Conservation (phyloP, 495 filamentous ascomycete genomes). For the Daldinia caldariorum region DNA sequence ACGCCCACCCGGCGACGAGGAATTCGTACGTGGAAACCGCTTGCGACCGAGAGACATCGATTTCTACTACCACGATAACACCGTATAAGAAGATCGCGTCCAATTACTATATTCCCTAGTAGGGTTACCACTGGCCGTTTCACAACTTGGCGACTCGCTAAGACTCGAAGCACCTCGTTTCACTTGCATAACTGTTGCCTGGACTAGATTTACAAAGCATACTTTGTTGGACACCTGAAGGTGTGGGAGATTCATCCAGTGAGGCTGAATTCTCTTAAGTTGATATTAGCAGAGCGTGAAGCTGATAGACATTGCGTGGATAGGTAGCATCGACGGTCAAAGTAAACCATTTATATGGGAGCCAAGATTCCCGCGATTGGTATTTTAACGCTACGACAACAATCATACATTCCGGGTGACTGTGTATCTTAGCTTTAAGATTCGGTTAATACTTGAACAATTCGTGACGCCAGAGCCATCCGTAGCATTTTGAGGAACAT, state of each 20-base stretch:
- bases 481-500: neutral
- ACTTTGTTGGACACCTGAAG: slow-evolving; percentile 32
- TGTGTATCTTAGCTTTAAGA: neutral
- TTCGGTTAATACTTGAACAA: neutral
- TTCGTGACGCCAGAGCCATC: neutral
- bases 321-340: slow-evolving; percentile 20
- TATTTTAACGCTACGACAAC: neutral
- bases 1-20: slow-evolving; percentile 82
- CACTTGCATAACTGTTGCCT: slow-evolving; percentile 36
- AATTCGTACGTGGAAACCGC: slow-evolving; percentile 82
- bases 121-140: slow-evolving; percentile 4
- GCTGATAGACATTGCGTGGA: slow-evolving; percentile 26
- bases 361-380: slow-evolving; percentile 1
- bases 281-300: slow-evolving; percentile 9
- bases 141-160: slow-evolving; percentile 21
- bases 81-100: slow-evolving; percentile 64
- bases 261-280: slow-evolving; percentile 28
- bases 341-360: slow-evolving; percentile 16
- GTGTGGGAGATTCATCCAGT: slow-evolving; percentile 18
- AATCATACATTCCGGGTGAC: neutral
- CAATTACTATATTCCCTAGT: slow-evolving; percentile 5
- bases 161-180: slow-evolving; percentile 31
- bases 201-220: slow-evolving; percentile 26
- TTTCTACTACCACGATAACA: slow-evolving; percentile 88
- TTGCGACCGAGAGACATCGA: slow-evolving; percentile 83